Evolutionary conservation across 371 early-diverging fungal species (phyloP).

Genomic region (Syncephalastrum sp.): DNA sequence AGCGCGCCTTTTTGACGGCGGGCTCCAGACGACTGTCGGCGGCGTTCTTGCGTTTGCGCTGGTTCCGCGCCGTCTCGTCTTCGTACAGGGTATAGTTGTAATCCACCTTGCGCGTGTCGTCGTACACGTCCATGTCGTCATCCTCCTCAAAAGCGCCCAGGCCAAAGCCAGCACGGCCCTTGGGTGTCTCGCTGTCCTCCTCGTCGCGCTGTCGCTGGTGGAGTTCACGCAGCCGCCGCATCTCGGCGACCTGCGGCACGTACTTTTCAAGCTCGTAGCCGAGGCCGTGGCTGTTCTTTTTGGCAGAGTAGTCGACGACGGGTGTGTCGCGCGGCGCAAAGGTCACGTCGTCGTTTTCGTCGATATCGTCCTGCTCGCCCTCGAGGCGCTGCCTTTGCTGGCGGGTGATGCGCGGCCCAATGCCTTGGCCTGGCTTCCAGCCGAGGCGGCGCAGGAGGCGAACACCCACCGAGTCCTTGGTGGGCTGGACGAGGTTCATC

Average conservation of each 20-base stretch:
- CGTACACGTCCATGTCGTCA: constrained; percentile 51
- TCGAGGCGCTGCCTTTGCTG: constrained; percentile 9
- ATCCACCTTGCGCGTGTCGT: constrained; percentile 14
- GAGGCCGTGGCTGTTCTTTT: constrained; percentile 64
- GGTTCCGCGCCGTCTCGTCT: constrained; percentile 29
- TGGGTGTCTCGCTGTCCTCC: constrained; percentile 4
- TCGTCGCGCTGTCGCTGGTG: constrained; percentile 13
- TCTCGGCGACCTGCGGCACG: constrained; percentile 66
- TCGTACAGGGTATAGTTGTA: constrained; percentile 42
- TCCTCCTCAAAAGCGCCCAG: constrained; percentile 53
- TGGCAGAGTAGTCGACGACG: constrained; percentile 53
- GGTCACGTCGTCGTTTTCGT: constrained; percentile 37
- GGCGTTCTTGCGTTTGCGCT: constrained; percentile 8
- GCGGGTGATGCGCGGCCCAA: constrained; percentile 63
- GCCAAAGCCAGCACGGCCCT: constrained; percentile 35
- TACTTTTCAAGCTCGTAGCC: constrained; percentile 67
- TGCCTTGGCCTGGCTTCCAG: constrained; percentile 84
- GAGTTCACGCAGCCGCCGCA: constrained; percentile 35
- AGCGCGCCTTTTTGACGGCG: constrained; percentile 13
- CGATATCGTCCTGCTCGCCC: constrained; percentile 17
- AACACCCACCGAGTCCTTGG: constrained; percentile 58
- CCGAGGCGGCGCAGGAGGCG: constrained; percentile 76
- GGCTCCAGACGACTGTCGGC: constrained; percentile 1
- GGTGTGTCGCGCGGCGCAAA: constrained; percentile 79
- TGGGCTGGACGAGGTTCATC: constrained; percentile 59